Evolutionary conservation across 2,329 filamentous ascomycete genomes (phyloP), one percentile per base, ranked within the genome.

Genomic region (Aspergillus eucalypticola): DNA sequence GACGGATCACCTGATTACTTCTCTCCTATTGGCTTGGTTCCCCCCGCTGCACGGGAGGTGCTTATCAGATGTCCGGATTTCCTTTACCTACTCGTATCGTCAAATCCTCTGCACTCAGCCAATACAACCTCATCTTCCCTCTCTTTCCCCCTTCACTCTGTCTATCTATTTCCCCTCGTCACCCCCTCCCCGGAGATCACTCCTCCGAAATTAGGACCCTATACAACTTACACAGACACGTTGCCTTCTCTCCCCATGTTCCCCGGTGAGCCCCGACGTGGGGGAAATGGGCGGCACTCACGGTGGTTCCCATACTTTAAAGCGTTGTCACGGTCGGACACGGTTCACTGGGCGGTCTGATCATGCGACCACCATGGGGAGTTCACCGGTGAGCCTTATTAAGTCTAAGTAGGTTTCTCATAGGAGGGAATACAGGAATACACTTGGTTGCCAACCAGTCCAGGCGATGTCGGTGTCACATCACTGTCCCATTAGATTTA

Each of bases 201-300:
- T 17, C 15, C 46, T 50, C 46, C 46, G 46, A 50, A 29, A 50
- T 29, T 50, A 50, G 46, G 46, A 50, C 46, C 23, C n/a, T 3
- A 21, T 44, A n/a, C 39, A 35, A 10, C 3, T 11, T 29, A 29
- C 27, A 11, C 10, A 29, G 27, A 29, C 27, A 29, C 27, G 27
- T 29, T 29, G 39, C 39, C 39, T 44, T 44, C 15, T 13, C 44
- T 13, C 46, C 46, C 23, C 25, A 50, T 17, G 15, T 50, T 32
- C 46, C 46, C 46, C 46, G 46, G 46, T 50, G 25, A 50, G 46
- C 46, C 46, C 46, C 46, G 46, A 27, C 25, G 46, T 50, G 46
- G 46, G 46, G 46, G 46, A 50, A 50, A 35, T 35, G 11, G 32
- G 11, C 32, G 10, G 32, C 11, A 17, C 5, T 29, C 27, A 29